Evolutionary conservation across 345 rosid genomes (phyloP).

Genomic region (Melaleuca quinquenervia): DNA sequence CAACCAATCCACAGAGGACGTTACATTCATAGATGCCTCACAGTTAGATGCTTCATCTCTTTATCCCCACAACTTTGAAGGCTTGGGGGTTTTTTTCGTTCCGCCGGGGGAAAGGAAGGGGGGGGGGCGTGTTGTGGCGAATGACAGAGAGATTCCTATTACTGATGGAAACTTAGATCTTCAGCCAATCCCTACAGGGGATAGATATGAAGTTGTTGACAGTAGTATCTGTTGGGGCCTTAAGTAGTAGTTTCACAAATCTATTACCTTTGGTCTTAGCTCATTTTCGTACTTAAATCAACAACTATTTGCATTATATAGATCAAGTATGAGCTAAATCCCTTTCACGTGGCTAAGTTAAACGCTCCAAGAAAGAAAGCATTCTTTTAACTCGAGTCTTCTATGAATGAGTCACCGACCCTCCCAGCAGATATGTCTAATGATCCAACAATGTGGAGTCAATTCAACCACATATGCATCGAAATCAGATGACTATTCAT

Average conservation of each 20-base stretch:
- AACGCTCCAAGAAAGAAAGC: not conserved
- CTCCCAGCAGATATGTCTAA: not conserved
- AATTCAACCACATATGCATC: not conserved
- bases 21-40: not conserved
- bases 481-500: not conserved
- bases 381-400: not conserved
- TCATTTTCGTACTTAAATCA: not conserved
- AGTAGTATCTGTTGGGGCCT: not conserved
- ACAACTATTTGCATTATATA: not conserved
- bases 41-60: not conserved
- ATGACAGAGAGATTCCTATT: not conserved
- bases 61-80: not conserved
- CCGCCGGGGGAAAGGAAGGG: too few relatives aligned
- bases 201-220: not conserved
- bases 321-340: not conserved
- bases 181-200: not conserved
- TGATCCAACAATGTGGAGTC: not conserved
- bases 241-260: not conserved
- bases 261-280: not conserved
- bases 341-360: not conserved
- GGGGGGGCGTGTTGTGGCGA: too few relatives aligned
- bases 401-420: not conserved
- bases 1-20: not conserved
- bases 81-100: not conserved
- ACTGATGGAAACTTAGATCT: not conserved